phyloP scores from a whole-genome alignment of 2,329 filamentous ascomycete genomes.

The Talaromyces sp. region DNA sequence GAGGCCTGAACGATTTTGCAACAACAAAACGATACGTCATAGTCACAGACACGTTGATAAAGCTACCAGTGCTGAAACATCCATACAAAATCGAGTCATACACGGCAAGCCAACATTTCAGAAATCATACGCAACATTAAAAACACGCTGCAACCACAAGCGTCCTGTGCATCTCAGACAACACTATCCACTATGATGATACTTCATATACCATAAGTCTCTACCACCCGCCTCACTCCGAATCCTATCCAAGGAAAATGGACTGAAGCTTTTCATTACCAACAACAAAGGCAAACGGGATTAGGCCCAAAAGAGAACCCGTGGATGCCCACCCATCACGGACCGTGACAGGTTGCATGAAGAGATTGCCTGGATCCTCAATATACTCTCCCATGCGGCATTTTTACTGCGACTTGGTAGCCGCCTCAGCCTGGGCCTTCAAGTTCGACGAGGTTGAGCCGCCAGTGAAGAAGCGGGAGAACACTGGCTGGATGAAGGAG shows the following conservation, averaged over 20 bases:
- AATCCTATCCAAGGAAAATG: background rate
- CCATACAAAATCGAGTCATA: constrained; percentile 9
- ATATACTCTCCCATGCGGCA: constrained; percentile 8
- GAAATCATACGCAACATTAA: background rate
- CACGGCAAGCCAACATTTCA: constrained; percentile 2
- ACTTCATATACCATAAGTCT: background rate
- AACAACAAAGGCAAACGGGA: background rate
- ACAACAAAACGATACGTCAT: constrained; percentile 1
- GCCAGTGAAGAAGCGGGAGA: constrained; percentile 81
- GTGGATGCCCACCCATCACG: background rate
- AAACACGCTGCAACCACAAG: background rate
- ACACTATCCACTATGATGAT: background rate
- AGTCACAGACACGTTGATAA: background rate
- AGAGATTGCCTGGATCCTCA: constrained; percentile 16
- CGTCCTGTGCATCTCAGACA: background rate
- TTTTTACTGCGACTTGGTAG: constrained; percentile 47
- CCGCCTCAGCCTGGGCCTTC: constrained; percentile 77
- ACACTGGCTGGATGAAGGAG: constrained; percentile 85
- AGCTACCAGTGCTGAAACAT: background rate
- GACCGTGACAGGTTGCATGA: background rate
- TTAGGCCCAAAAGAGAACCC: background rate
- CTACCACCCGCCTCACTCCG: background rate
- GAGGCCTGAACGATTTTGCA: background rate
- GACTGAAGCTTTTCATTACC: background rate
- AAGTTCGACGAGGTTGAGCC: constrained; percentile 79